Base-by-base conservation (phyloP, 805 yeast species). In the Cyberlindnera galapagoensis region DNA sequence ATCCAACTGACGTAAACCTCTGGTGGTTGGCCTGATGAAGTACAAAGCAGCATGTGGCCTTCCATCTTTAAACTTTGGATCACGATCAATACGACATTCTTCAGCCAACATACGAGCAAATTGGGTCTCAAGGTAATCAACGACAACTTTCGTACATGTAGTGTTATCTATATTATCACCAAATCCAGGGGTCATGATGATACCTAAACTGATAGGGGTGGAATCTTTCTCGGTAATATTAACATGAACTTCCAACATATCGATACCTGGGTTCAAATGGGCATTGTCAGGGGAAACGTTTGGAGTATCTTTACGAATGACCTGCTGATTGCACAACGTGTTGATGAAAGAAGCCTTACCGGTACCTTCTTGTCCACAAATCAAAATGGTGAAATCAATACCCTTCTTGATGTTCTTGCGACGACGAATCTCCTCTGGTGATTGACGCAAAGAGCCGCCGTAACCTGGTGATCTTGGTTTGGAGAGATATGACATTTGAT, bases 41-140 rank as follows among this genome's bases (percentile, higher is more conserved):
- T 85, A 87, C 31, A 87, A 57, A 44, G 88, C 74, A 18, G 69
- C 85, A 52, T 83, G 94, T 28, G 83, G 83, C 42, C 92, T 66
- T 26, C 77, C 75, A 57, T 83, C 94, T 21, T 65, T 67, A 47
- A 75, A 76, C 30, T 80, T 65, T 13, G 86, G 79, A 57, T 80
- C 76, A 58, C 94, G 71, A 44, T 73, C 67, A 46, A 84, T 80
- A 37, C 85, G 70, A 11, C 80, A 68, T 54, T 83, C 94, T 52
- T 83, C 90, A 9, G 74, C 74, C 41, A 84, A 69, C 17, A 80
- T 76, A 38, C 68, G 67, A 49, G 82, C 87, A 56, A 76, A 82
- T 56, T 82, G 88, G 38, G 63, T 69, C 53, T 79, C 83, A 39
- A 83, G 62, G 58, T 74, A 80, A 22, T 68, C 66, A 38, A 70